A percentile compares a stretch with the other conserved stretches of the same genome.
phyloP scores from a whole-genome alignment of 2,329 filamentous ascomycete species.

The Cladobotryum protrusum region DNA sequence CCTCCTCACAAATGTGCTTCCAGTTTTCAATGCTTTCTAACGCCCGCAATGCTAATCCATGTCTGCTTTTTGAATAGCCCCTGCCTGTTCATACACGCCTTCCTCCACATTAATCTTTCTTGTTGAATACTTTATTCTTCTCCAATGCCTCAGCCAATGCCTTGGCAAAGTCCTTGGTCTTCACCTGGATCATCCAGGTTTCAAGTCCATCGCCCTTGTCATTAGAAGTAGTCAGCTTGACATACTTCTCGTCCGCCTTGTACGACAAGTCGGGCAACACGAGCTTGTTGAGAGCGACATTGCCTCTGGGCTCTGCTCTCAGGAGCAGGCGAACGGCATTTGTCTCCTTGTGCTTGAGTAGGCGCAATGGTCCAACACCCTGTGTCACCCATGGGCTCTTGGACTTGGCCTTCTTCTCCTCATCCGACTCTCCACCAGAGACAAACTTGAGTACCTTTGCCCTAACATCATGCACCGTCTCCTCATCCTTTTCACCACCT shows the following conservation, averaged over 20 bases:
- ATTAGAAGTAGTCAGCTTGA: conserved; percentile 52
- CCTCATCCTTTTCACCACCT: conserved; percentile 65
- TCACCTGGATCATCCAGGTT: conserved; percentile 67
- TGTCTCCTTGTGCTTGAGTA: conserved; percentile 68
- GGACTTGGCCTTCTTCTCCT: conserved; percentile 37
- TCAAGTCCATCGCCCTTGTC: conserved; percentile 55
- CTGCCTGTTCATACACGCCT: conserved; percentile 4
- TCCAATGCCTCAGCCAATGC: conserved; percentile 47
- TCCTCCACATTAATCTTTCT: conserved; percentile 36
- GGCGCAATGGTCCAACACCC: conserved; percentile 64
- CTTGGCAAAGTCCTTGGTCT: conserved; percentile 53
- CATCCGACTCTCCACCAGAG: conserved; percentile 39
- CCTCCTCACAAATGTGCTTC: conserved; percentile 6
- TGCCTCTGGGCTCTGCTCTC: conserved; percentile 68
- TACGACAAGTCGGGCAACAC: conserved; percentile 59
- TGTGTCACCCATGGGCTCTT: conserved; percentile 60
- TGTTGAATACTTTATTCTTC: conserved; percentile 50
- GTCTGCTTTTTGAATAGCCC: conserved; percentile 3
- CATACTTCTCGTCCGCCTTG: conserved; percentile 53
- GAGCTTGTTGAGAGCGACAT: conserved; percentile 65
- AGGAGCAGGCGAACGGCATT: conserved; percentile 62
- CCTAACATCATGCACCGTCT: conserved; percentile 61
- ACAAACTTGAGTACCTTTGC: conserved; percentile 63
- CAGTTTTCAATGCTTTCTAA: conserved; percentile 12
- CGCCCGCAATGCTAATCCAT: conserved; percentile 16